These are phyloP conservation scores for Rhododendron ferrugineum DNA, from an alignment of 148 eudicot genomes.

Conservation along the genomic window DNA sequence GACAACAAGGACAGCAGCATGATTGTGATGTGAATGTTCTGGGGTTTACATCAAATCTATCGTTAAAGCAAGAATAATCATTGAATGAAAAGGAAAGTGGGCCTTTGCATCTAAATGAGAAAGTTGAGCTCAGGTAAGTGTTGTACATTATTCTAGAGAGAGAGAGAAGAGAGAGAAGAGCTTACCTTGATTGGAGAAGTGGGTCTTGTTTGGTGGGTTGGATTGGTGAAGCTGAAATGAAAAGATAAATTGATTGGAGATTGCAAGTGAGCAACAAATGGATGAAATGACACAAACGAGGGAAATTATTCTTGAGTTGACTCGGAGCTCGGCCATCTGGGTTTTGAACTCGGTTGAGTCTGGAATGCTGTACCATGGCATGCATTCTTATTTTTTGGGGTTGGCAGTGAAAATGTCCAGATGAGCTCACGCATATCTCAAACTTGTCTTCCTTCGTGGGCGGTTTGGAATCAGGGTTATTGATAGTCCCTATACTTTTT, in stretches of 20 bases:
- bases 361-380: no score
- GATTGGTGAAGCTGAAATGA: conserved; percentile 2
- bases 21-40: conserved; percentile 19
- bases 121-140: conserved; percentile 28
- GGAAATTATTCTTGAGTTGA: not conserved
- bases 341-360: not conserved
- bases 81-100: conserved; percentile 30
- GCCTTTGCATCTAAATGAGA: conserved; percentile 31
- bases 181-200: conserved; percentile 25
- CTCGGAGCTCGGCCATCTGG: not conserved
- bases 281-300: not conserved
- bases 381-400: no score
- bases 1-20: conserved; percentile 41
- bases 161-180: conserved; percentile 4
- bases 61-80: conserved; percentile 25
- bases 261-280: not conserved
- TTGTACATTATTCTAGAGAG: conserved; percentile 32
- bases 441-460: no score
- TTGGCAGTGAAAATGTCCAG: no score
- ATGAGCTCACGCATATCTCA: no score
- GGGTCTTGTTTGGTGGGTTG: conserved; percentile 9
- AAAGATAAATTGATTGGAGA: not conserved
- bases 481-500: no score
- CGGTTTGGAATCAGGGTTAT: no score
- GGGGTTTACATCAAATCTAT: conserved; percentile 19